Conservation (phyloP, 2,329 filamentous ascomycete genomes). For the Verticillium albo-atrum region DNA sequence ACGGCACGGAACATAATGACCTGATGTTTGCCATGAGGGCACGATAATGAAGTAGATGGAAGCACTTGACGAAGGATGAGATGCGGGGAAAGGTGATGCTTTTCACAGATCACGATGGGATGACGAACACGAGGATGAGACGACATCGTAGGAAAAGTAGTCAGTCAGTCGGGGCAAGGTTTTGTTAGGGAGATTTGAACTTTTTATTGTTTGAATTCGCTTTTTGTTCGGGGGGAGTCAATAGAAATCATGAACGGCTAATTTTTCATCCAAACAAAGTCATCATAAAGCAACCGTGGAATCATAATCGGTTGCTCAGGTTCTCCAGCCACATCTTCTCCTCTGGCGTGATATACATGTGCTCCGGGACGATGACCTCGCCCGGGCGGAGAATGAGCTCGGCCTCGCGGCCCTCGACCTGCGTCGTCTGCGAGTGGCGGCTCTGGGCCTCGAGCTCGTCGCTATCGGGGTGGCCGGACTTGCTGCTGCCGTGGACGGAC, state of each 20-base stretch:
- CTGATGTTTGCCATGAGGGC: not conserved
- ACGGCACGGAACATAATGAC: not conserved
- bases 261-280: too few species aligned
- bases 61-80: conserved; percentile 4
- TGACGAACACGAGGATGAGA: not conserved
- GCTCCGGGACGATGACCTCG: conserved; percentile 25
- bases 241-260: not conserved
- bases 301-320: conserved; percentile 26
- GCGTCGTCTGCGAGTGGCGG: not conserved
- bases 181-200: not conserved
- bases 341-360: conserved; percentile 31
- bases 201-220: not conserved
- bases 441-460: conserved; percentile 1
- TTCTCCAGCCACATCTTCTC: conserved; percentile 29
- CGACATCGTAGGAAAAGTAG: not conserved
- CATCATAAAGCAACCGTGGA: too few species aligned
- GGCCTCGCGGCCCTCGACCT: conserved; percentile 7
- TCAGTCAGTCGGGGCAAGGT: too few species aligned
- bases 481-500: not conserved
- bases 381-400: conserved; percentile 31
- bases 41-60: conserved; percentile 6
- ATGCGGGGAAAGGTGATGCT: conserved; percentile 5
- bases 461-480: not conserved
- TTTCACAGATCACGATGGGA: not conserved
- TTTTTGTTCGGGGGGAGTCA: too few species aligned